These are phyloP conservation scores for Aspergillus tamarii DNA, from an alignment of 2,329 filamentous ascomycete species.

Conservation along the genomic window DNA sequence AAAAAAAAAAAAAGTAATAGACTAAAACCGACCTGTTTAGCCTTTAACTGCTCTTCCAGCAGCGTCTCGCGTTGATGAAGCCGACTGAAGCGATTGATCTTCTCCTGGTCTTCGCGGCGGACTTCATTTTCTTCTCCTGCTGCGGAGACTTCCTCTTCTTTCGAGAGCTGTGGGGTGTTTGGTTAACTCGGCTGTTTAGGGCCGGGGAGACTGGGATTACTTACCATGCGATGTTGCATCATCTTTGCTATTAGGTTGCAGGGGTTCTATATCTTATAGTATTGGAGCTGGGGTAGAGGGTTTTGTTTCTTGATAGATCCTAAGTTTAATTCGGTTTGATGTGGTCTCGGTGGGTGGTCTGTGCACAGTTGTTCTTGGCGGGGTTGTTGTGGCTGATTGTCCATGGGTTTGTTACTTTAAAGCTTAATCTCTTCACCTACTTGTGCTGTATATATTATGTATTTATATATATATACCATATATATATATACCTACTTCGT, in stretches of 20 bases:
- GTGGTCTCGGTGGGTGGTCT: not conserved
- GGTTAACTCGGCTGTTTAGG: not conserved
- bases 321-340: conserved; percentile 5
- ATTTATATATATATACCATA: too few species aligned
- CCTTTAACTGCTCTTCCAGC: conserved; percentile 78
- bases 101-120: conserved; percentile 94
- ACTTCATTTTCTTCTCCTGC: conserved; percentile 85
- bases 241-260: conserved; percentile 34
- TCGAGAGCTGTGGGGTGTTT: conserved; percentile 69
- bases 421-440: not conserved
- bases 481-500: too few species aligned
- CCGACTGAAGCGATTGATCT: conserved; percentile 97
- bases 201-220: conserved; percentile 15
- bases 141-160: conserved; percentile 80
- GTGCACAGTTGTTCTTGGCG: not conserved
- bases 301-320: not conserved
- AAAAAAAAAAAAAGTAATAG: not conserved
- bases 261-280: not conserved
- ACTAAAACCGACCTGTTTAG: conserved; percentile 63
- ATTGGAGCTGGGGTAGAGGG: not conserved
- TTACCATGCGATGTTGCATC: conserved; percentile 65
- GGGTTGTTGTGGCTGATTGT: not conserved
- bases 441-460: too few species aligned
- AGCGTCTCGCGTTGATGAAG: conserved; percentile 82
- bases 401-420: not conserved